Conservation (phyloP, 2,329 filamentous ascomycete genomes). For the Byssoonygena ceratinophila region DNA sequence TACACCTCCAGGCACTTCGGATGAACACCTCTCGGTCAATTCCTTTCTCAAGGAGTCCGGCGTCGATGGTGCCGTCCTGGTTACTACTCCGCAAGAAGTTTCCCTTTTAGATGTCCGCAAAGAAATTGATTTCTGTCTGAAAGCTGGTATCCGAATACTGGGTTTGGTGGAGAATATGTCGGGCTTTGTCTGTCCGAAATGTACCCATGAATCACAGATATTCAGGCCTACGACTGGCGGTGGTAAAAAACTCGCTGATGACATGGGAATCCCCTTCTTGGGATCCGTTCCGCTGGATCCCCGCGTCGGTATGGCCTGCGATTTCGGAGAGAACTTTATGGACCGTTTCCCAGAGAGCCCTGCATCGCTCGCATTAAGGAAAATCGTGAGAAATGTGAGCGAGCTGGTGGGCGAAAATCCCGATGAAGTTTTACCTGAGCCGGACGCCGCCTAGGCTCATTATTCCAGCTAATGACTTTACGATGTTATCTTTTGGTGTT, state of each 20-base stretch:
- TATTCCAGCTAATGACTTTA: neutral
- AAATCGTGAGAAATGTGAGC: slow-evolving; percentile 65
- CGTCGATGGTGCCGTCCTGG: slow-evolving; percentile 83
- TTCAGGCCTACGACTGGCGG: slow-evolving; percentile 89
- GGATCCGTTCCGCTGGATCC: slow-evolving; percentile 87
- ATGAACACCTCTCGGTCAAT: slow-evolving; percentile 92
- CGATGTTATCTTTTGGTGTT: too few relatives aligned
- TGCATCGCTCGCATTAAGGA: slow-evolving; percentile 68
- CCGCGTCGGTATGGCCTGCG: slow-evolving; percentile 88
- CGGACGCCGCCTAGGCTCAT: neutral
- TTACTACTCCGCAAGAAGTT: slow-evolving; percentile 93
- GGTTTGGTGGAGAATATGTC: slow-evolving; percentile 98
- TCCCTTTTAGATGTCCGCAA: slow-evolving; percentile 85
- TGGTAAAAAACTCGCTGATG: slow-evolving; percentile 64
- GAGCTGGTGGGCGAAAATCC: slow-evolving; percentile 54
- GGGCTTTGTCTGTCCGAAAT: slow-evolving; percentile 90
- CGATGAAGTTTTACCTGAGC: slow-evolving; percentile 29
- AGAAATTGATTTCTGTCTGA: slow-evolving; percentile 94
- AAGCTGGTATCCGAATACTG: slow-evolving; percentile 78
- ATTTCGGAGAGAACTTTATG: slow-evolving; percentile 95
- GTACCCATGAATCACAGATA: slow-evolving; percentile 68
- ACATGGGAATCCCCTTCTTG: slow-evolving; percentile 79
- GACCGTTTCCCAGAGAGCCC: slow-evolving; percentile 89
- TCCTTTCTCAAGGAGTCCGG: slow-evolving; percentile 81
- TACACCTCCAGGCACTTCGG: slow-evolving; percentile 87